Percentiles rank a stretch among this genome's conserved stretches.
Conservation (phyloP, 352 stramenopile species). For the Phytophthora sp. region DNA sequence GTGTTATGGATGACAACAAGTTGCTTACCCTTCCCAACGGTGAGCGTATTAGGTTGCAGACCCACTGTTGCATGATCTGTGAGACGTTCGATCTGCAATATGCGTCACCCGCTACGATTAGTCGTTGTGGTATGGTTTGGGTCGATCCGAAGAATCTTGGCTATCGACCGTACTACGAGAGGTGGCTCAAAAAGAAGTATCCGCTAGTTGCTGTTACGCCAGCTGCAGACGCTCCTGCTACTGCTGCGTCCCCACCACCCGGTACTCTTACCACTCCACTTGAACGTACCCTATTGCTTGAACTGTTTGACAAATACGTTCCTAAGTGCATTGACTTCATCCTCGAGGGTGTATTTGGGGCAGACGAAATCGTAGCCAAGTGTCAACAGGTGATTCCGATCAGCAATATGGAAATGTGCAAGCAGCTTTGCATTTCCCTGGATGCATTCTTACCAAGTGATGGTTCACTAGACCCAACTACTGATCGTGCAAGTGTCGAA, state of each 20-base stretch:
- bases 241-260: conserved; percentile 1
- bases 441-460: conserved; percentile 86
- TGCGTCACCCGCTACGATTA: conserved; percentile 94
- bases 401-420: conserved; percentile 95
- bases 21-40: conserved; percentile 95
- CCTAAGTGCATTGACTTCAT: conserved; percentile 93
- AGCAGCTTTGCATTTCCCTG: conserved; percentile 93
- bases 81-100: conserved; percentile 97
- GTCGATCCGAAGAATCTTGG: conserved; percentile 96
- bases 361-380: conserved; percentile 91
- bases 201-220: conserved; percentile 44
- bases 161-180: conserved; percentile 94
- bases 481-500: conserved; percentile 80
- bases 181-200: conserved; percentile 93
- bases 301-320: conserved; percentile 96
- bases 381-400: conserved; percentile 94
- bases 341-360: conserved; percentile 87
- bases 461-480: conserved; percentile 46
- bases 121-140: conserved; percentile 97
- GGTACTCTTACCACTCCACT: conserved; percentile 32
- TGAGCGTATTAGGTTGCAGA: conserved; percentile 94
- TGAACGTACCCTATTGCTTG: conserved; percentile 65
- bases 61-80: conserved; percentile 93
- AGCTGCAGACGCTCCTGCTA: not conserved
- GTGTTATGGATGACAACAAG: conserved; percentile 98